Evolutionary conservation across 208 protist species (phyloP).

Genomic region (Phytomonas sp.): DNA sequence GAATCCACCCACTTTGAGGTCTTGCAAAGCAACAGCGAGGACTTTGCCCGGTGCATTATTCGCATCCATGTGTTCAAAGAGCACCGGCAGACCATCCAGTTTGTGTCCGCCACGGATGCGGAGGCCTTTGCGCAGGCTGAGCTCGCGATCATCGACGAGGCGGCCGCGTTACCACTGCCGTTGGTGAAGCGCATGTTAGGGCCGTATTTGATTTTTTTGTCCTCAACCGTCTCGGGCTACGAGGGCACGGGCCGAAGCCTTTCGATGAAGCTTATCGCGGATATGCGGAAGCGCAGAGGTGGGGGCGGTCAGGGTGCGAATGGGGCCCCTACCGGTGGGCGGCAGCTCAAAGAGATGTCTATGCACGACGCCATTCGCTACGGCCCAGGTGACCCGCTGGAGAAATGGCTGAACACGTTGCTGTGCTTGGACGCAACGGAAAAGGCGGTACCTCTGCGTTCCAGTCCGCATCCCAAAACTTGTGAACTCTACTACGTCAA

Average conservation of each 20-base stretch:
- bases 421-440: constrained; percentile 96
- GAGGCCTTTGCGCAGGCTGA: constrained; percentile 93
- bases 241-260: constrained; percentile 98
- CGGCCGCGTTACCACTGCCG: constrained; percentile 98
- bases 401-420: constrained; percentile 97
- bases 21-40: constrained; percentile 87
- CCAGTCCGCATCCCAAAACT: constrained; percentile 87
- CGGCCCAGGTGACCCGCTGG: constrained; percentile 91
- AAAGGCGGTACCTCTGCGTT: constrained; percentile 30
- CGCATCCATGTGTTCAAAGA: constrained; percentile 96
- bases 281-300: constrained; percentile 88
- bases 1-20: constrained; percentile 98
- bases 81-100: constrained; percentile 98
- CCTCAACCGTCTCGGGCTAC: constrained; percentile 99
- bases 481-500: constrained; percentile 98
- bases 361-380: constrained; percentile 98
- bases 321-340: constrained; percentile 13
- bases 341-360: constrained; percentile 91
- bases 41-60: constrained; percentile 95
- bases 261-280: constrained; percentile 98
- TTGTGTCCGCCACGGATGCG: constrained; percentile 90
- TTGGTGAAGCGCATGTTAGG: constrained; percentile 96
- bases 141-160: constrained; percentile 99
- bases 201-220: constrained; percentile 98
- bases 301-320: constrained; percentile 10